phyloP scores from a whole-genome alignment of 257 asterid genomes.

The Oldenlandia corymbosa region DNA sequence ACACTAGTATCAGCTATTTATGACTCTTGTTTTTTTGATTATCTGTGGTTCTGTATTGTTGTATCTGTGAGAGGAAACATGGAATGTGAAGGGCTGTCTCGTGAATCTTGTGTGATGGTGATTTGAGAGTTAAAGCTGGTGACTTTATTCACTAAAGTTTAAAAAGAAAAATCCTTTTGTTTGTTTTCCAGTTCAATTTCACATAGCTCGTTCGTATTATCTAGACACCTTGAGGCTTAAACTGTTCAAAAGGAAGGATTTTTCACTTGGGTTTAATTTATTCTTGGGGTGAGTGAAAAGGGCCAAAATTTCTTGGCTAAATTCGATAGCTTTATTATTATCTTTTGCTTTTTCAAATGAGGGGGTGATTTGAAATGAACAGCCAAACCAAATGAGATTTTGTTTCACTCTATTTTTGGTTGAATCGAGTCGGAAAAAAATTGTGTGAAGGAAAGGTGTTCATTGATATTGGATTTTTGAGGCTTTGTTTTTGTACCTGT shows the following conservation, averaged over 20 bases:
- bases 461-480: slow-evolving; percentile 13
- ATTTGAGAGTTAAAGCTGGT: slow-evolving; percentile 10
- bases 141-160: slow-evolving; percentile 6
- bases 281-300: neutral
- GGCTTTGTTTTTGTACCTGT: neutral
- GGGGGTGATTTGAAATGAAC: neutral
- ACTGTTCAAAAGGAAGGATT: slow-evolving; percentile 1
- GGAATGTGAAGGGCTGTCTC: neutral
- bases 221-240: neutral
- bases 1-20: neutral
- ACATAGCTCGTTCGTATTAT: neutral
- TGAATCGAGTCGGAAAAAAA: neutral
- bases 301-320: slow-evolving; percentile 11
- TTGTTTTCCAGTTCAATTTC: slow-evolving; percentile 4
- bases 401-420: neutral
- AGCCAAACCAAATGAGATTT: neutral
- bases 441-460: neutral
- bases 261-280: neutral
- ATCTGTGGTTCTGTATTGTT: slow-evolving; percentile 8
- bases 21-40: slow-evolving; percentile 7
- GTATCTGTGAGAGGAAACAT: neutral
- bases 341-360: slow-evolving; percentile 5
- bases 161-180: slow-evolving; percentile 7
- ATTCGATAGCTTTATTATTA: neutral
- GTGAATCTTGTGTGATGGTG: slow-evolving; percentile 13